These are phyloP conservation scores for Trebouxia sp. DNA, from an alignment of 139 green algal species.

Conservation along the genomic window DNA sequence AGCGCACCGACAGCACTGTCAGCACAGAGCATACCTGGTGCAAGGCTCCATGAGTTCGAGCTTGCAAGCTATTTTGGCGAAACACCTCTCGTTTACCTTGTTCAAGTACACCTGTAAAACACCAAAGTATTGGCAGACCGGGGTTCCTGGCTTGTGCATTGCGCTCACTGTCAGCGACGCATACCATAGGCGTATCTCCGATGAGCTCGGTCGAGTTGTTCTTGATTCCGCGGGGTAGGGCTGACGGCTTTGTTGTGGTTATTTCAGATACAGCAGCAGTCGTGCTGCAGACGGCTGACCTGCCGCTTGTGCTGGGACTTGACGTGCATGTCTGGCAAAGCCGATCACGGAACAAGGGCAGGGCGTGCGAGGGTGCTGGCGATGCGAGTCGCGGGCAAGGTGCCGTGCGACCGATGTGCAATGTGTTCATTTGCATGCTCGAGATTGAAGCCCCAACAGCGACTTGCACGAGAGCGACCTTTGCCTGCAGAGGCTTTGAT, in stretches of 20 bases:
- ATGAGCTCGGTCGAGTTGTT: slow-evolving; percentile 61
- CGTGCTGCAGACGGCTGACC: neutral
- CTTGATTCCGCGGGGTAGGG: slow-evolving; percentile 37
- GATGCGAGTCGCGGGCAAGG: neutral
- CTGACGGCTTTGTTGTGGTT: neutral
- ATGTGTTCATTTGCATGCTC: neutral
- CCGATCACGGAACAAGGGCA: slow-evolving; percentile 4
- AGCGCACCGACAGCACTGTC: no score
- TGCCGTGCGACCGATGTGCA: neutral
- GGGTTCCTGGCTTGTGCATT: no score
- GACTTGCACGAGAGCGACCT: no score
- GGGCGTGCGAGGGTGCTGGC: neutral
- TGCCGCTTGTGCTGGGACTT: neutral
- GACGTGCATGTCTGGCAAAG: slow-evolving; percentile 3
- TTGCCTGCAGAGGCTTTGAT: no score
- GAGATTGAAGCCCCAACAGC: no score
- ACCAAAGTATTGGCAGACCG: neutral
- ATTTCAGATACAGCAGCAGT: neutral
- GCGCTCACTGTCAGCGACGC: neutral
- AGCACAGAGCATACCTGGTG: slow-evolving; percentile 44
- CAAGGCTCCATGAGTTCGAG: slow-evolving; percentile 95
- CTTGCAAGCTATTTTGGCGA: slow-evolving; percentile 86
- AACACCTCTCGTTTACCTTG: slow-evolving; percentile 71
- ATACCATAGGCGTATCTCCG: slow-evolving; percentile 82
- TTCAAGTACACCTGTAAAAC: slow-evolving; percentile 82